Percentiles rank a stretch among this genome's conserved stretches.
phyloP scores from a whole-genome alignment of 2,329 filamentous ascomycete species.

The Plectosphaerella sp. region DNA sequence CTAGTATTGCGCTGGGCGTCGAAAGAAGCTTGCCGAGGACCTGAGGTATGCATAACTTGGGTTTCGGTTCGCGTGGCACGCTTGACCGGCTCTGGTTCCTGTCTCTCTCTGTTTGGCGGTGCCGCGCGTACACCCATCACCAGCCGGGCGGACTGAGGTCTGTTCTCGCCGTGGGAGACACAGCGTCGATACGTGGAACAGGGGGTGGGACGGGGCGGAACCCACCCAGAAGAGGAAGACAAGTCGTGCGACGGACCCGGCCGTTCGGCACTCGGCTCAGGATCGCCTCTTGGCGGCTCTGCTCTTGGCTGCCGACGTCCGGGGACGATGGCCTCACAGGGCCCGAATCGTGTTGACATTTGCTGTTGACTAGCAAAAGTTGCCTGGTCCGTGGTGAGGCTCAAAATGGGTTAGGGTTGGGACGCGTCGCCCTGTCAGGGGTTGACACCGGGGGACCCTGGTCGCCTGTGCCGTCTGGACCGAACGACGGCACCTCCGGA shows the following conservation, averaged over 20 bases:
- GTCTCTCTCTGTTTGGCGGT: no score
- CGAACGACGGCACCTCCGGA: neutral
- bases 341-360: neutral
- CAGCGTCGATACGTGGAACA: no score
- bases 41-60: no score
- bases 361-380: neutral
- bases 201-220: neutral
- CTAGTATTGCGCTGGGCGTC: no score
- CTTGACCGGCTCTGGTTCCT: no score
- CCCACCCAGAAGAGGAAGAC: neutral
- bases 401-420: constrained; percentile 1
- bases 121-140: no score
- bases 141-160: no score
- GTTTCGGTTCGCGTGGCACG: no score
- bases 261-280: neutral
- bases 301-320: neutral
- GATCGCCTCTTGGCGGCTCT: neutral
- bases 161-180: no score
- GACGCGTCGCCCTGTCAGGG: neutral
- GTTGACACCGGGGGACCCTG: neutral
- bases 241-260: neutral
- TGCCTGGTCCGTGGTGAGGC: neutral
- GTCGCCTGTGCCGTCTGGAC: neutral
- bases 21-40: no score
- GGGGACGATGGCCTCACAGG: neutral